phyloP scores from a whole-genome alignment of 441 rosid species.

The Lagerstroemia fauriei region DNA sequence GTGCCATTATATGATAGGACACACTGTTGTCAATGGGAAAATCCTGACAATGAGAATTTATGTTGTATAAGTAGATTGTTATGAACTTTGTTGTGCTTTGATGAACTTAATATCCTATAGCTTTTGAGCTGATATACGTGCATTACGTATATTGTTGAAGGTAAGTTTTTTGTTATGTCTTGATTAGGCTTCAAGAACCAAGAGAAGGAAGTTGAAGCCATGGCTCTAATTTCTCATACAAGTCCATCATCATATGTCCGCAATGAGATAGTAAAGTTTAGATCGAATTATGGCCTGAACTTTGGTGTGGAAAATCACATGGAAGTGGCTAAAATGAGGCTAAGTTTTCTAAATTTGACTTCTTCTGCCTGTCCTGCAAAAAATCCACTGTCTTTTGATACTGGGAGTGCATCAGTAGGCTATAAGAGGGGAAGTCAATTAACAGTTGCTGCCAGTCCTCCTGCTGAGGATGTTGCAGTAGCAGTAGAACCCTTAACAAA shows the following conservation, averaged over 20 bases:
- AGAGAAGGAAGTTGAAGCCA: constrained; percentile 26
- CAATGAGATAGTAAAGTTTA: constrained; percentile 35
- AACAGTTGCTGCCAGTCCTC: constrained; percentile 86
- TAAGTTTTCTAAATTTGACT: constrained; percentile 36
- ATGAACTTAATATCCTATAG: neutral
- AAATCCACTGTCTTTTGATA: constrained; percentile 25
- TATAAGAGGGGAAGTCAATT: constrained; percentile 45
- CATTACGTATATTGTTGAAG: neutral
- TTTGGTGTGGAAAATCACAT: constrained; percentile 34
- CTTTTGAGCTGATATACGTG: neutral
- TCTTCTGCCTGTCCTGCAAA: constrained; percentile 40
- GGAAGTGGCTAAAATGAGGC: constrained; percentile 44
- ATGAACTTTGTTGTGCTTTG: too few species aligned
- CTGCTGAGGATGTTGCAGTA: constrained; percentile 73
- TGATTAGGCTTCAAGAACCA: neutral
- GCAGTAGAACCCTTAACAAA: constrained; percentile 72
- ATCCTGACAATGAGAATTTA: too few species aligned
- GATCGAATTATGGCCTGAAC: constrained; percentile 36
- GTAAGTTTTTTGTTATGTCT: neutral
- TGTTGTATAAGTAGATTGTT: too few species aligned
- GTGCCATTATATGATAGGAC: too few species aligned
- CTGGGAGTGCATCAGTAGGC: constrained; percentile 35
- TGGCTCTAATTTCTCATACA: constrained; percentile 58
- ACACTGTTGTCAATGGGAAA: too few species aligned
- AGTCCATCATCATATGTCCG: constrained; percentile 46